Base-by-base conservation (phyloP, 257 asterid genomes). In the Jasminum sambac region DNA sequence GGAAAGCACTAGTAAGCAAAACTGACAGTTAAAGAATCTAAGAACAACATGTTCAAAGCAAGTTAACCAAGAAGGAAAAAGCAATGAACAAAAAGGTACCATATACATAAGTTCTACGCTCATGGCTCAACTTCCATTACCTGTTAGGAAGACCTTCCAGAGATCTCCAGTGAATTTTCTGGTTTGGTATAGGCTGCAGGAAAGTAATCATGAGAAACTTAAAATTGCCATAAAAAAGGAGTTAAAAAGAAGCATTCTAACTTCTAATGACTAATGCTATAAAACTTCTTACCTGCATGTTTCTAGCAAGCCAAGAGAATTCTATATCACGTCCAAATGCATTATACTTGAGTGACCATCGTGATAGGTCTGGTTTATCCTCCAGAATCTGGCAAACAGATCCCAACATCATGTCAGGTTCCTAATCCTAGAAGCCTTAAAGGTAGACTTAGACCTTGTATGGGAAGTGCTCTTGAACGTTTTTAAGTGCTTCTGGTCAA, bases 131-230 rank as follows among this genome's bases (percentile, higher is more conserved):
- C 25, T 52, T 36, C 36, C 5, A 6, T 13, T 85, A 90, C 98
- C 90, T 89, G 83, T 94, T 94, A 48, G 97, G 97, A 71, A 94
- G 98, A 66, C 98, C 98, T 79, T 94, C 96, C 64, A 94, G 75
- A 67, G 98, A 90, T 80, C 96, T 81, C 97, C 97, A 89, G 75
- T 94, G 97, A 81, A 90, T 91, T 81, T 94, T 90, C 96, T 94
- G 97, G 82, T 94, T 89, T 11, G 55, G 86, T 24, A 78, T 94
- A 66, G 98, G 98, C 96, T 90, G 94, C 78, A 74, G 66, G 44
- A 61, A 63, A 64, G 61, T 23, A 69, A 73, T 21, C 61, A 55
- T 55, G 61, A 55, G 30, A 55, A 60, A 48, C 17, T 21, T 58
- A 63, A 74, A 10, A 21, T 34, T 39, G 40, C 23, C 34, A 8